Conservation (phyloP, 352 stramenopile species). For the Pythium plurisporium region DNA sequence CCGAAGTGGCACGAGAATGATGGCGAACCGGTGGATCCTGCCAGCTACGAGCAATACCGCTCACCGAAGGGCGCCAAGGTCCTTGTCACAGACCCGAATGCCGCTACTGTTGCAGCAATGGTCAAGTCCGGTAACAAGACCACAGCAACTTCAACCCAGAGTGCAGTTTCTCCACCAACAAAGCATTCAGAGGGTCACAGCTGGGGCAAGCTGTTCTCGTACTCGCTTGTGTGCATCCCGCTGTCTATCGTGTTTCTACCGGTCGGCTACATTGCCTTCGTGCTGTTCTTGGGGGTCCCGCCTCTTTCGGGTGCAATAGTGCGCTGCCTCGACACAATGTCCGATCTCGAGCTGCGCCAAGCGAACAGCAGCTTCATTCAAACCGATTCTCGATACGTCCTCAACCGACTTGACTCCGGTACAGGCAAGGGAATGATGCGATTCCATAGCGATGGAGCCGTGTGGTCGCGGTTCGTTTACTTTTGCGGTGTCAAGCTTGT, state of each 20-base stretch:
- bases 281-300: constrained; percentile 57
- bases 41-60: constrained; percentile 46
- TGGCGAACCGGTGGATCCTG: constrained; percentile 3
- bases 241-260: constrained; percentile 57
- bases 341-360: constrained; percentile 70
- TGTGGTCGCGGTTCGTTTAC: constrained; percentile 71
- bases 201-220: constrained; percentile 54
- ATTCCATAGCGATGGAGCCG: constrained; percentile 49
- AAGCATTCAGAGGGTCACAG: constrained; percentile 31
- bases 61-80: constrained; percentile 42
- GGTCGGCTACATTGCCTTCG: constrained; percentile 44
- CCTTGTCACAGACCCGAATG: constrained; percentile 1
- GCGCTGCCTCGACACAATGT: constrained; percentile 53
- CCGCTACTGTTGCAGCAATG: constrained; percentile 16
- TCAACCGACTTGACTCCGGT: constrained; percentile 41
- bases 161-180: neutral
- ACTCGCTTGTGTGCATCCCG: constrained; percentile 53
- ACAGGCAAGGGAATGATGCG: constrained; percentile 33
- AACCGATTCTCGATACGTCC: constrained; percentile 46
- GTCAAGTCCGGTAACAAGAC: constrained; percentile 26
- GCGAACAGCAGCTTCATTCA: constrained; percentile 62
- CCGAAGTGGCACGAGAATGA: neutral
- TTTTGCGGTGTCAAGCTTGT: constrained; percentile 61
- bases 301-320: constrained; percentile 49
- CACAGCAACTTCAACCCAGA: neutral